A percentile compares a stretch with the other conserved stretches of the same genome.
These are phyloP conservation scores for Eragrostis nindensis DNA, from an alignment of 176 grass and related monocot genomes.

Conservation along the genomic window DNA sequence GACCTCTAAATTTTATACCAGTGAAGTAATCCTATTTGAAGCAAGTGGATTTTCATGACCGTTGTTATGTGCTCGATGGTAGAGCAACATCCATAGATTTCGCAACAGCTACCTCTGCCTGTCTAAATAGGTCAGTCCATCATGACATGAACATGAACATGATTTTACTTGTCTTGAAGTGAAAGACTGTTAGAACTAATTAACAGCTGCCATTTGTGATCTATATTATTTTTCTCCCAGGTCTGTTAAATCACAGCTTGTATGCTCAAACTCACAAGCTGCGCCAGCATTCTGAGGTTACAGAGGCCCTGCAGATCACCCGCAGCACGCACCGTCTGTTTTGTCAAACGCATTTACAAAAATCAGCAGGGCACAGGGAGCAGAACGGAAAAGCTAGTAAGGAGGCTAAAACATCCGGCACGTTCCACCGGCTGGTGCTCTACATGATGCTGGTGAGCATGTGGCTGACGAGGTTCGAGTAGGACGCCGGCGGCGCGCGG, in stretches of 20 bases:
- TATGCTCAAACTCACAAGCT: conserved; percentile 36
- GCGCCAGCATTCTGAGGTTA: neutral
- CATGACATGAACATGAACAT: neutral
- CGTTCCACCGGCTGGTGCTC: neutral
- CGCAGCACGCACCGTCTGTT: neutral
- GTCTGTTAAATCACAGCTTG: conserved; percentile 2
- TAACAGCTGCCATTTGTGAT: conserved; percentile 9
- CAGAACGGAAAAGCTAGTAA: neutral
- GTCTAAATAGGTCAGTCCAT: neutral
- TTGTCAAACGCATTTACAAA: conserved; percentile 56
- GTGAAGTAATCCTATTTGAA: neutral
- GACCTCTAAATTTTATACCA: neutral
- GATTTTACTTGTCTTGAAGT: neutral
- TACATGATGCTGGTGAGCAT: conserved; percentile 81
- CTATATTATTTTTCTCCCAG: neutral
- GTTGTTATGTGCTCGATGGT: neutral
- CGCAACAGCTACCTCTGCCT: conserved; percentile 2
- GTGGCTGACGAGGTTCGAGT: conserved; percentile 76
- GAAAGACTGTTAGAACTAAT: conserved; percentile 1
- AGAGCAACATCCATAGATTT: neutral
- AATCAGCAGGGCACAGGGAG: neutral
- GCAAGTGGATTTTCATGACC: conserved; percentile 2
- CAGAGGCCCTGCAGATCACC: conserved; percentile 17
- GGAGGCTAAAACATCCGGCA: conserved; percentile 22
- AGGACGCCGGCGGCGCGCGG: conserved; percentile 42